phyloP scores from a whole-genome alignment of 805 yeast species.

The Clavispora fructus region DNA sequence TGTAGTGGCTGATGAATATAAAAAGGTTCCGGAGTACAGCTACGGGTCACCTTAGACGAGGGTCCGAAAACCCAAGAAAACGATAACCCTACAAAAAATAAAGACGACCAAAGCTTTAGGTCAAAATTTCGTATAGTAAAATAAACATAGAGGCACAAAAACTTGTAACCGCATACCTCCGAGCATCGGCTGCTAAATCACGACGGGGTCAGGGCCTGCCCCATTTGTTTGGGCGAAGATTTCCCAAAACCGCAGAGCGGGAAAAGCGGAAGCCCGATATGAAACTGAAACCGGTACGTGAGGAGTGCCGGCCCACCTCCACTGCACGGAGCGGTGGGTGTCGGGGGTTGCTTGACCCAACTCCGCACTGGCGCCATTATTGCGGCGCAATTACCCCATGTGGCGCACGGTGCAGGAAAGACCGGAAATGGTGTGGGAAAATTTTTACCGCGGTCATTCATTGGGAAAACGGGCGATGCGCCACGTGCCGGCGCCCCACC shows the following conservation, averaged over 20 bases:
- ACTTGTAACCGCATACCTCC: not conserved
- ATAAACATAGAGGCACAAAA: not conserved
- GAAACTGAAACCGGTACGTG: not conserved
- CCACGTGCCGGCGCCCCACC: no score
- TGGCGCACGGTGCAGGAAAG: not conserved
- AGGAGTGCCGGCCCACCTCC: no score
- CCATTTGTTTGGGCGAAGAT: no score
- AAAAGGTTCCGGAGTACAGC: no score
- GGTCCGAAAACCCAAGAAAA: no score
- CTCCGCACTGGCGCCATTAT: not conserved
- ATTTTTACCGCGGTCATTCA: not conserved
- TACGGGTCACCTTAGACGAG: no score
- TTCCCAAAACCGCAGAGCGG: not conserved
- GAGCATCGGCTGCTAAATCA: not conserved
- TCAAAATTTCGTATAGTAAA: not conserved
- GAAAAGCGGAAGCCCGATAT: not conserved
- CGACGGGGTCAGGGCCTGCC: not conserved
- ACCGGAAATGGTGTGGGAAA: not conserved
- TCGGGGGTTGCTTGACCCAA: not conserved
- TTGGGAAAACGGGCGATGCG: not conserved
- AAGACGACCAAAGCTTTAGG: no score
- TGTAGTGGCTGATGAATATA: no score
- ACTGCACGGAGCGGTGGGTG: no score
- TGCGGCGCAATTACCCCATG: not conserved
- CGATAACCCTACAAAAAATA: no score